Evolutionary conservation across 768 basidiomycete genomes (phyloP), one percentile per base, ranked within the genome.

Genomic region (Tricholoma furcatifolium): DNA sequence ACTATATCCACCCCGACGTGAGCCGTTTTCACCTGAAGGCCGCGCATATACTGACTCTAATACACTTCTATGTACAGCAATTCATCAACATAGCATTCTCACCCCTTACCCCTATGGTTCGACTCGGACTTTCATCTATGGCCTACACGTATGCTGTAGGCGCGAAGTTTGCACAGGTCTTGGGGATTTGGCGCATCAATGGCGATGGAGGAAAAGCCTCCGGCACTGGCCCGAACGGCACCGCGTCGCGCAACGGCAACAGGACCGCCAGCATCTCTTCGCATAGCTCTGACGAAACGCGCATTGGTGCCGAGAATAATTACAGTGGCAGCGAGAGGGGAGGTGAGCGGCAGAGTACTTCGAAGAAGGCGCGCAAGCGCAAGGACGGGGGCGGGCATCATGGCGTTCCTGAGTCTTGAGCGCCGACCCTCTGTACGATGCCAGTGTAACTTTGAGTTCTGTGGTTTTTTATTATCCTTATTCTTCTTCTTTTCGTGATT

Each of bases 1-100:
- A 85, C 40, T 65, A 65, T 38, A 62, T 61, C 50, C 65, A 67
- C 18, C 64, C 65, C 4, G 68, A 70, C 34, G 67, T 70, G 43
- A 45, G 64, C 56, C 5, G 15, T 17, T n/a, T 20, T 18, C 21
- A 36, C 14, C 35, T 4, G 45, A 15, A n/a, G n/a, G n/a, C 11
- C 17, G 11, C 47, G 34, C 44, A 49, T 53, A 53, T 41, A 58
- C 27, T 15, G 47, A 53, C 43, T 47, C 6, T 45, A 21, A 31
- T 39, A 42, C 11, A 39, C n/a, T n/a, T n/a, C n/a, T n/a, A 20
- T 38, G 21, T 11, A 39, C 41, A 70, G 67, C 64, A 66, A 43
- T 17, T 68, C 12, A 48, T 57, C 2, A 57, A 58, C n/a, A 49
- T 62, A 27, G 8, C 66, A 1, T 42, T 64, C 7, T 62, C 68